Base-by-base conservation (phyloP, 164 flowering plant genomes). In the Annona squamosa region DNA sequence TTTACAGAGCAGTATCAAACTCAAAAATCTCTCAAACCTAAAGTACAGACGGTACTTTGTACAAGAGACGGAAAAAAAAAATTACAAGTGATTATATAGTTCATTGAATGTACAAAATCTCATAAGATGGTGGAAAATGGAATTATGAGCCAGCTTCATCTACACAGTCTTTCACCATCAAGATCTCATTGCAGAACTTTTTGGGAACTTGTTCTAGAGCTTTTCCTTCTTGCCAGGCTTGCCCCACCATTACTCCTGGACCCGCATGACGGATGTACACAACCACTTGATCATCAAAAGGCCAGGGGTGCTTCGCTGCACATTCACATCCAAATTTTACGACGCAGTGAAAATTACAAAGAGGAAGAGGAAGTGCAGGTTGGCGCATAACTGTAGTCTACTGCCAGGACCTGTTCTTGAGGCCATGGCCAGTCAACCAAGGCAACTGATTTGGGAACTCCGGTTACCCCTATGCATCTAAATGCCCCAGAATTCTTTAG, bases 191-290 rank as follows among this genome's bases (percentile, higher is more conserved):
- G 63, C 91, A 90, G 56, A 90, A 73, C 72, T 85, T 90, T 69
- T 74, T 85, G 18, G 94, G 97, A 41, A 92, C 83, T 75, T 92
- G 94, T 37, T 92, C 82, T 73, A 90, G 74, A 16, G 72, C 78
- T 72, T 74, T 81, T 5, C 97, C 97, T 83, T 92, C 97, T 83
- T 88, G 94, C 97, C 97, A 92, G 69, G 87, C 97, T 82, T 90
- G 94, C 68, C 90, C 97, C 7, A 90, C 91, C 79, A 83, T 57
- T 0, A 90, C 89, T 41, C 94, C 97, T 0, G 94, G 97, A 59
- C 97, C 97, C n/a, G 84, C 77, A 70, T 86, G 82, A 17, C 94
- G 94, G 73, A 90, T 66, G 73, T 92, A 92, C 48, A 92, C 57
- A 7, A 89, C 87, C 45, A 90, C 85, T 19, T 87, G 84, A 79